phyloP scores from a whole-genome alignment of 2,329 filamentous ascomycete species.

The Colletotrichum cuscutae region DNA sequence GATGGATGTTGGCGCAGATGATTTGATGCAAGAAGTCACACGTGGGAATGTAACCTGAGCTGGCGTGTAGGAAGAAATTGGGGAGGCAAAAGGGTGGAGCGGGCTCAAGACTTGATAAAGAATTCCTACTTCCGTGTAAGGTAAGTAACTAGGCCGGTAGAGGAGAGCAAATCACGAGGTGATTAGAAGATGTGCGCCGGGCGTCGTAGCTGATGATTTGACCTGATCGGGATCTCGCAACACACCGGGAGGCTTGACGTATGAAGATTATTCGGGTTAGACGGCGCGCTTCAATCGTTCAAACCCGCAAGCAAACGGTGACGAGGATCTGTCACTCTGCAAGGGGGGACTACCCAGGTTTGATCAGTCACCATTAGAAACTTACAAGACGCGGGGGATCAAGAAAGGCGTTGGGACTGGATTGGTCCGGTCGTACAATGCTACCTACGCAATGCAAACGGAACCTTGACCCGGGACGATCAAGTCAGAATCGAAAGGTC shows the following conservation, averaged over 20 bases:
- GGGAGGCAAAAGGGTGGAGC: neutral
- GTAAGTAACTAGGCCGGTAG: neutral
- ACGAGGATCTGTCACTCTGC: conserved; percentile 11
- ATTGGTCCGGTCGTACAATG: conserved; percentile 8
- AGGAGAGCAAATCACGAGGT: conserved; percentile 14
- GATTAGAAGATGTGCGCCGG: conserved; percentile 2
- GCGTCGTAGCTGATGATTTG: conserved; percentile 10
- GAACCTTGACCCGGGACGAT: conserved; percentile 12
- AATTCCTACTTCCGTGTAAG: neutral
- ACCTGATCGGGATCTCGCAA: conserved; percentile 27
- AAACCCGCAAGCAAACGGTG: conserved; percentile 8
- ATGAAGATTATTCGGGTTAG: conserved; percentile 15
- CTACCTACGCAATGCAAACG: conserved; percentile 6
- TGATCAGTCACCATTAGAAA: neutral
- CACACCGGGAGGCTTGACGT: conserved; percentile 11
- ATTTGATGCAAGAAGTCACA: neutral
- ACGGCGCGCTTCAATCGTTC: neutral
- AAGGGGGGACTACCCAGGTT: neutral
- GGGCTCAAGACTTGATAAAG: conserved; percentile 20
- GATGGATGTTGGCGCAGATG: neutral
- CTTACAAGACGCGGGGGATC: neutral
- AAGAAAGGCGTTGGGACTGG: neutral
- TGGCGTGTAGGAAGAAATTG: neutral
- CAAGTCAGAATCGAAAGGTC: conserved; percentile 12
- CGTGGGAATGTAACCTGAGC: neutral